Base-by-base conservation (phyloP, 116 monocot genomes). In the Cymodocea nodosa region DNA sequence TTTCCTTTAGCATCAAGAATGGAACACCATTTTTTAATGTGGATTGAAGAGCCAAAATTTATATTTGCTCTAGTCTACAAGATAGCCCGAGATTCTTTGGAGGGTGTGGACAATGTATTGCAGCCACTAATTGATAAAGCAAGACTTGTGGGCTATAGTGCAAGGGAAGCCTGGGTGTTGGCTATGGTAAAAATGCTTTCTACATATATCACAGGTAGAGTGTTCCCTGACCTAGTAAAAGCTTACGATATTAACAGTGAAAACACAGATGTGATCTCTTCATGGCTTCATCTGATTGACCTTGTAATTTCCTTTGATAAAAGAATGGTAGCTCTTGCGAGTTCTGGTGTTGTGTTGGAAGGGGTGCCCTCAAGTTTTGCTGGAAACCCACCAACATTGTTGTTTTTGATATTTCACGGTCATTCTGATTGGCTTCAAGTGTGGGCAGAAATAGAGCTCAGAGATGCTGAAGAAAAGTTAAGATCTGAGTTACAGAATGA, bases 71-170 rank as follows among this genome's bases (percentile, higher is more conserved):
- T 89, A 56, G 83, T 83, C 49, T 85, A 80, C 72, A 89, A 83
- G 69, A 71, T 67, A 23, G 76, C 78, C 15, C 73, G 69, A 57
- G 80, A 85, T 70, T 81, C 85, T 62, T 65, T 89, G 44, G 80
- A 76, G 60, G 82, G 85, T 54, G 68, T 85, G 16, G 89, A 89
- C 50, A 63, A 78, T 68, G 40, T 85, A 15, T 75, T 85, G 67
- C 89, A 89, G 72, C 89, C 89, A 62, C 65, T 89, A 50, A 85
- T 89, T 64, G 89, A 89, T 83, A 51, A 68, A 76, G 85, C 83
- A 50, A 83, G 59, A 18, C 66, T 89, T 14, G 72, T 69, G 35
- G 83, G 89, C 56, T 80, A 60, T 56, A 83, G 82, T 74, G 85
- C 80, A n/a, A 89, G 74, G 76, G 85, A 89, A 80, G 78, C 80